Conservation (phyloP, 1,284 basidiomycete species). For the Takashimella koratensis region DNA sequence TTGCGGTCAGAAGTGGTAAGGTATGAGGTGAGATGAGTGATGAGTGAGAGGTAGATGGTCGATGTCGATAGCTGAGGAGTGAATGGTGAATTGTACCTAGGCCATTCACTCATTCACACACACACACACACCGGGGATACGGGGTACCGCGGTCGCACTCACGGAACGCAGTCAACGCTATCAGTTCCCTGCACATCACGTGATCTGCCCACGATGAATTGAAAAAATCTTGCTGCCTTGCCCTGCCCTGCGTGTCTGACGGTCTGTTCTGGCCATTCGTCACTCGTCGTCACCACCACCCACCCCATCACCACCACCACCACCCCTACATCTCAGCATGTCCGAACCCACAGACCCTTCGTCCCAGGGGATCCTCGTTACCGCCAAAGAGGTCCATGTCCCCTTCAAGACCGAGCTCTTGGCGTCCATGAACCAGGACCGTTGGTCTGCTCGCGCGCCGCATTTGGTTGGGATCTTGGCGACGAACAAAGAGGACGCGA, state of each 20-base stretch:
- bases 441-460: conserved; percentile 51
- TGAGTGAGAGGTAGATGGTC: background rate
- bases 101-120: too few species aligned
- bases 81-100: too few species aligned
- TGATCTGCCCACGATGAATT: too few species aligned
- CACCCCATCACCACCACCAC: conserved; percentile 11
- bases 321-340: background rate
- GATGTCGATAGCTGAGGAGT: background rate
- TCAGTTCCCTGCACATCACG: too few species aligned
- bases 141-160: too few species aligned
- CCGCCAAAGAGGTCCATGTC: conserved; percentile 48
- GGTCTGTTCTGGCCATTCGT: too few species aligned
- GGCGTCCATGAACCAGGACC: conserved; percentile 22
- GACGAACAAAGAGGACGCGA: conserved; percentile 79
- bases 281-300: background rate
- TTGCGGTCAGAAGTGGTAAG: background rate
- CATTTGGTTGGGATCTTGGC: conserved; percentile 90
- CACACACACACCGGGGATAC: too few species aligned
- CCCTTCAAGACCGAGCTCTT: conserved; percentile 49
- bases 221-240: too few species aligned
- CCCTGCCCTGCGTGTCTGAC: too few species aligned
- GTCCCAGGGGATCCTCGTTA: conserved; percentile 46
- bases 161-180: too few species aligned
- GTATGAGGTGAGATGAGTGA: background rate
- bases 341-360: too few species aligned